Evolutionary conservation across 176 grass and related monocot genomes (phyloP), one percentile per base, ranked within the genome.

Genomic region (Phoenix dactylifera): DNA sequence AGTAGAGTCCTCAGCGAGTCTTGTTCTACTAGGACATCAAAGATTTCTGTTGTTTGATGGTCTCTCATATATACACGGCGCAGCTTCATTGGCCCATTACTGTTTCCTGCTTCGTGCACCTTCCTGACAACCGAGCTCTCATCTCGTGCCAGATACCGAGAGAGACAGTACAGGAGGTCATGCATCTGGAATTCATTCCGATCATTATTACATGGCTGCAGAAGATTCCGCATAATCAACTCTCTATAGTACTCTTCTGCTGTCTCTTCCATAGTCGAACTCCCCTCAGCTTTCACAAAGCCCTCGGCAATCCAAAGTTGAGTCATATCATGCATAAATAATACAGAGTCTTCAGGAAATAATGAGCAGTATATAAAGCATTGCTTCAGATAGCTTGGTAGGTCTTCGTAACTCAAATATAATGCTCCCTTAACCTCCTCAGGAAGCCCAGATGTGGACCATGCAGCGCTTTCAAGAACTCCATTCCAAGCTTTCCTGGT

Each of bases 331-430:
- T 0, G 5, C 4, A 28, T 28, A 5, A 0, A 0, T 3, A 28
- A 0, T 28, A 28, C 0, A 30, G 5, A 16, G 48, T 75, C 76
- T 26, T 71, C 71, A 16, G 79, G 76, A 55, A 79, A 79, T 69
- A 95, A 52, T 52, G 79, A 86, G 73, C 82, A 89, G 60, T 89
- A 95, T 0, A 89, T 63, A 76, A 95, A 81, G 65, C 85, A 86
- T 22, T 86, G 79, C 73, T 83, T 86, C 50, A 95, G 69, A 65
- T 95, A 71, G 39, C 62, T 66, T 4, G 82, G 69, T 70, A 89
- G 65, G 58, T 95, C 90, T 15, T 30, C 28, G 5, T 30, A 30
- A 30, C 28, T 30, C 28, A 30, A 30, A 30, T 30, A 30, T 6
- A 30, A 6, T 6, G 82, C 59, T 62, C 18, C 73, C 57, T 67